Base-by-base conservation (phyloP, 2,329 filamentous ascomycete species). In the Epichloe uncinata region DNA sequence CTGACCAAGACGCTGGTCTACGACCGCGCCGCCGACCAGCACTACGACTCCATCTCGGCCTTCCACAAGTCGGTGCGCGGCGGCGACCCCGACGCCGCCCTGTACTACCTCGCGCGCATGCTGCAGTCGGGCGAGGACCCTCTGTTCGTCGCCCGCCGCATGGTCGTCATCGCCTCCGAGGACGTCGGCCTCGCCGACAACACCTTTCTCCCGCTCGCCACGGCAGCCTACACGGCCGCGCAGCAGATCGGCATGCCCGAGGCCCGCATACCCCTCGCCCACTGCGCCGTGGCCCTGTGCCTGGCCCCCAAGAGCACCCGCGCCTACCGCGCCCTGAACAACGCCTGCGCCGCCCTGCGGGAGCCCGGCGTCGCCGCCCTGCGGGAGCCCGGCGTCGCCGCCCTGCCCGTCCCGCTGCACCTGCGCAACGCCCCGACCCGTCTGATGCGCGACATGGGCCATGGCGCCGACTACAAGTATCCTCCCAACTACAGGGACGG, bases 81-180 rank as follows among this genome's bases (percentile, higher is more conserved):
- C 40, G 85, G 81, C 50, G 84, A 96, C 60, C 67, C 91, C 0
- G 86, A 97, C 64, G 93, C 91, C 0, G 78, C 91, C 0, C 75
- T 98, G 1, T 98, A 97, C 70, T 98, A 97, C 65, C 79, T 98
- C 2, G 87, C 87, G 0, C 84, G 93, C 36, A 98, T 98, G 93
- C 79, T 98, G 5, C 85, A 95, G 60, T 93, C 87, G 0, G 91
- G 91, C 52, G 91, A 97, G 66, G 93, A 97, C 59, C 87, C 91
- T 0, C 73, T 96, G 1, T 97, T 91, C 66, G 83, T 98, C 50
- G 91, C 93, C 5, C 81, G 93, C 1, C 84, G 93, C 35, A 87
- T 98, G 74, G 84, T 98, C 6, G 90, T 97, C 12, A 89, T 97
- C 48, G 91, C 93, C 0, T 93, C 85, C 2, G 93, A 98, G 65